Base-by-base conservation (phyloP, 2,329 filamentous ascomycete genomes). In the Fusarium paranaense region DNA sequence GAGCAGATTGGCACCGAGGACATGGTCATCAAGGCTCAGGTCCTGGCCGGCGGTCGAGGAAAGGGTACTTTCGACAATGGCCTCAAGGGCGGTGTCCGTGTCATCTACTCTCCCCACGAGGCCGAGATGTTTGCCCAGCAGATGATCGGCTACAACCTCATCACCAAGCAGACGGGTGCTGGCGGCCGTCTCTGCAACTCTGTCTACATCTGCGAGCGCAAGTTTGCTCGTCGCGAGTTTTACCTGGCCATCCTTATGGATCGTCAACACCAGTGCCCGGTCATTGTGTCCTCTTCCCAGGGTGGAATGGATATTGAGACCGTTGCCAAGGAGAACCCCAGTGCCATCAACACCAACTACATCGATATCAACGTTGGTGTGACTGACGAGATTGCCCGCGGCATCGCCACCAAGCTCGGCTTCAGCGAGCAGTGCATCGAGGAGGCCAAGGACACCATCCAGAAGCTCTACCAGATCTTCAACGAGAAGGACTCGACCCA, bases 111-210 rank as follows among this genome's bases (percentile, higher is more conserved):
- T 88, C 94, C 97, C 70, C 95, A 95, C 80, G 91, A 93, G 89
- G 97, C 97, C 82, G 94, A 95, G 89, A 98, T 98, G 92, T 98
- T 99, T 84, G 96, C 97, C 79, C 91, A 96, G 79, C 95, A 99
- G 89, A 99, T 99, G 97, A 98, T 99, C 86, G 97, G 97, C 83
- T 96, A 99, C 89, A 98, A 98, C 87, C 95, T 99, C 86, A 91
- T 99, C 87, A 99, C 97, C 85, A 99, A 99, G 92, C 97, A 99
- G 90, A 99, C 97, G 69, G 97, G 97, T 84, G 94, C 96, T 79
- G 90, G 86, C 79, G 97, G 97, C 82, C 95, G 97, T 84, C 91
- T 97, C 83, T 99, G 97, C 91, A 98, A 94, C 86, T 91, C 95
- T 75, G 97, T 99, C 83, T 98, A 97, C 89, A 98, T 99, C 84